Evolutionary conservation across 345 rosid species (phyloP).

Genomic region (Adansonia digitata): DNA sequence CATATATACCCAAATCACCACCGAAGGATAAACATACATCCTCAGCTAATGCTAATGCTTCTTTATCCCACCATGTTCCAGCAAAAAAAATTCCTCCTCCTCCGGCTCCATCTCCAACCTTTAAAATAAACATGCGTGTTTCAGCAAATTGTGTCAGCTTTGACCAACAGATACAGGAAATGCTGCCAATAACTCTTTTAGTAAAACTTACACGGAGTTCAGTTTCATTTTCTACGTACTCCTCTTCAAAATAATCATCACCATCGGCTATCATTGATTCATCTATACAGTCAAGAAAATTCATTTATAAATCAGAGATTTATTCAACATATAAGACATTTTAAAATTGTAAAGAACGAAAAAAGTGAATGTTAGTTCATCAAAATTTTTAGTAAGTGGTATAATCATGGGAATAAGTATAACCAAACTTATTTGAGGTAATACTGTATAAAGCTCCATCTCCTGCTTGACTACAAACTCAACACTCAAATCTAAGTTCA

Average conservation of each 20-base stretch:
- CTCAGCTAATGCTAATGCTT: slow-evolving; percentile 62
- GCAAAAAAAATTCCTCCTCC: slow-evolving; percentile 85
- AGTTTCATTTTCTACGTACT: slow-evolving; percentile 40
- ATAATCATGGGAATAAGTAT: neutral
- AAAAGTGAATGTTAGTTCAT: neutral
- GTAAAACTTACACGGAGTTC: slow-evolving; percentile 55
- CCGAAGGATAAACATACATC: slow-evolving; percentile 52
- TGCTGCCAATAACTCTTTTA: neutral
- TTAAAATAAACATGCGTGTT: neutral
- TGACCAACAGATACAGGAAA: neutral
- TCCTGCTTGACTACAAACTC: neutral
- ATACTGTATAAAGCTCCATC: neutral
- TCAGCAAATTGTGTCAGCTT: slow-evolving; percentile 5
- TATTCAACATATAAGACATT: neutral
- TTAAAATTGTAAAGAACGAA: neutral
- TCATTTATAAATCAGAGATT: neutral
- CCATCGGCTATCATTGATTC: slow-evolving; percentile 25
- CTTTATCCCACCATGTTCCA: slow-evolving; percentile 86
- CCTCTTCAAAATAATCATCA: slow-evolving; percentile 43
- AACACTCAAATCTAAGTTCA: neutral
- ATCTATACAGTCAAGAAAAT: slow-evolving; percentile 32
- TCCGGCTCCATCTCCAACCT: slow-evolving; percentile 84
- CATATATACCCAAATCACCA: slow-evolving; percentile 67
- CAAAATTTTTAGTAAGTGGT: neutral
- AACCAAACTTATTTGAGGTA: neutral